Base-by-base conservation (phyloP, 805 yeast species). In the Hanseniaspora osmophila region DNA sequence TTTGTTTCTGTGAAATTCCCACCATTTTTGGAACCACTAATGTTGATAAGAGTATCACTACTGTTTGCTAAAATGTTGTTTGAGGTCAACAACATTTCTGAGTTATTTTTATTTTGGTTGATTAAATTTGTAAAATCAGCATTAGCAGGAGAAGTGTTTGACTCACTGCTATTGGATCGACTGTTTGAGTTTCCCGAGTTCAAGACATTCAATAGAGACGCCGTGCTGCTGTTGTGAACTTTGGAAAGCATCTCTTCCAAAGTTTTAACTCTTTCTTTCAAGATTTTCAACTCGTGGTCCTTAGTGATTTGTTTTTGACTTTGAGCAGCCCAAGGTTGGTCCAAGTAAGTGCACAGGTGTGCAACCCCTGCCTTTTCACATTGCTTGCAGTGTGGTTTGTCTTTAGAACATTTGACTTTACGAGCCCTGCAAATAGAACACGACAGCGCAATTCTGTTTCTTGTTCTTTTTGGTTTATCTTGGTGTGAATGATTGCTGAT, bases 351-450 rank as follows among this genome's bases (percentile, higher is more conserved):
- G 48, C 80, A 75, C 16, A 75, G 58, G 54, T 75, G 79, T 7
- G 71, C 71, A 13, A 75, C 79, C 2, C 78, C 79, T 13, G 76
- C 74, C 52, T 72, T 71, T 33, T 68, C 66, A 62, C 80, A 75
- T 47, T 73, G 74, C 9, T 72, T 64, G 57, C 80, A 75, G 43
- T 73, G 74, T 1, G 80, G 80, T 50, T 74, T 68, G 40, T 66
- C 65, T 49, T 69, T 66, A 51, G 68, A 73, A 59, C 74, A 70
- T 42, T 70, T 71, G 13, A 73, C 74, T 50, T 73, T 73, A 45
- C 75, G 58, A 52, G 68, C 63, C 47, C 75, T 64, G 53, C 78
- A 73, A 40, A 66, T 67, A 0, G 71, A 66, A 49, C 73, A 68
- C 48, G 70, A 65, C 40, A 71, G 60, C 3, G 76, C 71, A 4